These are phyloP conservation scores for Aureobasidium namibiae DNA, from an alignment of 2,329 filamentous ascomycete genomes.

Conservation along the genomic window DNA sequence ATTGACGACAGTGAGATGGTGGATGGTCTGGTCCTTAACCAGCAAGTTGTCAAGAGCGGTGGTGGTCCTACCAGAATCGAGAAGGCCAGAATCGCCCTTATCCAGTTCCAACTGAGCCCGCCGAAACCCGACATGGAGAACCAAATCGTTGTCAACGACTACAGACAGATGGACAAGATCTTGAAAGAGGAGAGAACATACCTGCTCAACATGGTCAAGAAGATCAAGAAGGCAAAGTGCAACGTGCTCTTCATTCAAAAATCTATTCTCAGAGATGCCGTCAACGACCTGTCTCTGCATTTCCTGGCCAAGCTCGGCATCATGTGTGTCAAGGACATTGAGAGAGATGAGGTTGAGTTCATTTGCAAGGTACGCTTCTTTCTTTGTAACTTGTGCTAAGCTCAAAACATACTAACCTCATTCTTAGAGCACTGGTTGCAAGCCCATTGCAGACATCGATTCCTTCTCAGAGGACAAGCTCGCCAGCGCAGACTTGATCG, in stretches of 20 bases:
- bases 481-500: conserved; percentile 83
- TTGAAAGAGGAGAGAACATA: conserved; percentile 98
- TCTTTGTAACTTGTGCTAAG: not conserved
- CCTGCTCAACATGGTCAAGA: conserved; percentile 97
- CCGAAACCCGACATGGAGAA: conserved; percentile 99
- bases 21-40: conserved; percentile 85
- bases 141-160: conserved; percentile 98
- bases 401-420: conserved; percentile 11
- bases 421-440: conserved; percentile 78
- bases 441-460: conserved; percentile 96
- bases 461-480: conserved; percentile 99
- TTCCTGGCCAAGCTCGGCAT: conserved; percentile 97
- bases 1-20: conserved; percentile 98
- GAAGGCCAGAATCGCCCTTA: conserved; percentile 92
- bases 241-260: conserved; percentile 98
- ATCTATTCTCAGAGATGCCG: conserved; percentile 92
- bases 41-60: conserved; percentile 87
- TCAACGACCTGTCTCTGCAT: conserved; percentile 95
- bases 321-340: conserved; percentile 91
- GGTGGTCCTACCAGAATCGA: conserved; percentile 88
- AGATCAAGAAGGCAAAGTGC: conserved; percentile 99
- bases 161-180: conserved; percentile 99
- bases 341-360: conserved; percentile 97
- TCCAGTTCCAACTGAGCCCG: conserved; percentile 97
- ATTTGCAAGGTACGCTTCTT: conserved; percentile 65